Evolutionary conservation across 192 early-diverging fungal species (phyloP).

Genomic region (Spizellomyces punctatus): DNA sequence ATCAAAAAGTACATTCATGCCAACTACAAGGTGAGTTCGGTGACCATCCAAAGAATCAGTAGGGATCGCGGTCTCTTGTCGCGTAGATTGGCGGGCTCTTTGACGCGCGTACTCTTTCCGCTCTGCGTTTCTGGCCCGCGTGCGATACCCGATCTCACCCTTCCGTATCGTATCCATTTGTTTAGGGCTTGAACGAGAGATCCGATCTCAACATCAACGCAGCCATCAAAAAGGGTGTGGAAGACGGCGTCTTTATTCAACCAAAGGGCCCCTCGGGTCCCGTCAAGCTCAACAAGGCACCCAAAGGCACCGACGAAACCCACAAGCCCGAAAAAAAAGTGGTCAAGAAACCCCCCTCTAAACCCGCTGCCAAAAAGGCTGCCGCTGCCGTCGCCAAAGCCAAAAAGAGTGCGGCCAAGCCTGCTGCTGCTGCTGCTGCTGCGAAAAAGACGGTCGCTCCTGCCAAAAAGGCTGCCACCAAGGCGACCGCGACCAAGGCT

Average conservation of each 20-base stretch:
- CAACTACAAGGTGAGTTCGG: slow-evolving; percentile 71
- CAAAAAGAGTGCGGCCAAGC: slow-evolving; percentile 12
- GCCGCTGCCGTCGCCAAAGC: slow-evolving; percentile 40
- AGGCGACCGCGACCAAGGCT: slow-evolving; percentile 43
- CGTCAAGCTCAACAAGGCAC: slow-evolving; percentile 56
- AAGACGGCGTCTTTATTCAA: slow-evolving; percentile 59
- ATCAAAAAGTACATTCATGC: slow-evolving; percentile 80
- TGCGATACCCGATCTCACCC: too few relatives aligned
- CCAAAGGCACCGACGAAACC: neutral
- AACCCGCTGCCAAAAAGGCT: slow-evolving; percentile 8
- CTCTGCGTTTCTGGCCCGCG: too few relatives aligned
- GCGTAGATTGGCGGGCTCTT: too few relatives aligned
- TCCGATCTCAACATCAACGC: slow-evolving; percentile 61
- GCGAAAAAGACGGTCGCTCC: slow-evolving; percentile 4
- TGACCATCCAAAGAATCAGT: too few relatives aligned
- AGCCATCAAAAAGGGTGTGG: slow-evolving; percentile 71
- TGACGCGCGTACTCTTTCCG: too few relatives aligned
- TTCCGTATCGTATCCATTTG: too few relatives aligned
- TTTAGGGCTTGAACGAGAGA: slow-evolving; percentile 42
- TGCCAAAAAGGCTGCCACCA: neutral
- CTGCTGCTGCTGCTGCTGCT: slow-evolving; percentile 23
- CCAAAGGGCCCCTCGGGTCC: slow-evolving; percentile 70
- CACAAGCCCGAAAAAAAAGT: neutral
- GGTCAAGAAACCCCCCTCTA: too few relatives aligned
- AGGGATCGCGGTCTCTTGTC: too few relatives aligned